A percentile compares a stretch with the other conserved stretches of the same genome.
Evolutionary conservation across 179 eudicot species (phyloP).

Genomic region (Silene coronaria): DNA sequence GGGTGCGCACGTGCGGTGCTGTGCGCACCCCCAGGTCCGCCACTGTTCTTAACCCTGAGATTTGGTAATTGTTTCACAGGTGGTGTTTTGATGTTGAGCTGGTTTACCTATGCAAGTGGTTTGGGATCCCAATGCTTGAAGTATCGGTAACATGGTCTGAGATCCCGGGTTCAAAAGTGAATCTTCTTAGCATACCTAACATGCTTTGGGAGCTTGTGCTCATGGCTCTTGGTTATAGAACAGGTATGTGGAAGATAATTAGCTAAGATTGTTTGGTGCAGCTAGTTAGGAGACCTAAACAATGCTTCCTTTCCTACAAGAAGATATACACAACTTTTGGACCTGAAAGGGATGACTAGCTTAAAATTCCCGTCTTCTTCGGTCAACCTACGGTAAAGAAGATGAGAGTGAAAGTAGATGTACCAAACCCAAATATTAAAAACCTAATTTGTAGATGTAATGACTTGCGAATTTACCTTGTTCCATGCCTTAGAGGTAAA

Average conservation of each 20-base stretch:
- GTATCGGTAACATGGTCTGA: slow-evolving; percentile 85
- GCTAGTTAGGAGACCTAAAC: slow-evolving; percentile 6
- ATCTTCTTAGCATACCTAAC: slow-evolving; percentile 71
- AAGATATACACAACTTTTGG: slow-evolving; percentile 4
- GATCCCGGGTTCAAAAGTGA: slow-evolving; percentile 96
- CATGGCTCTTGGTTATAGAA: slow-evolving; percentile 83
- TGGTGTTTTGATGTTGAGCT: slow-evolving; percentile 98
- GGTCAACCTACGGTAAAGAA: slow-evolving; percentile 1
- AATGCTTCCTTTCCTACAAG: slow-evolving; percentile 15
- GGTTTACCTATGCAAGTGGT: slow-evolving; percentile 76
- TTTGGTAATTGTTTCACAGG: slow-evolving; percentile 37
- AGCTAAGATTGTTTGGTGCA: slow-evolving; percentile 26
- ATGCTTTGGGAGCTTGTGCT: slow-evolving; percentile 95
- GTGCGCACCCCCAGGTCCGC: no score
- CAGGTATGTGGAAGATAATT: slow-evolving; percentile 70
- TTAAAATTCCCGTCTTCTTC: slow-evolving; percentile 7
- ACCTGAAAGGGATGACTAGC: slow-evolving; percentile 16
- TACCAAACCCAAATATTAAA: slow-evolving; percentile 11
- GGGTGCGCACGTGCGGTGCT: no score
- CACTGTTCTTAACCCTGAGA: no score
- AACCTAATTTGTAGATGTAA: neutral
- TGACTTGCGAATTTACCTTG: neutral
- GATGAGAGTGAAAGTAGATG: slow-evolving; percentile 1
- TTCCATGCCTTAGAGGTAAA: neutral
- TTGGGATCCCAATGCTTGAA: slow-evolving; percentile 62